phyloP scores from a whole-genome alignment of 305 asterid species.

The Solanum hybrid region DNA sequence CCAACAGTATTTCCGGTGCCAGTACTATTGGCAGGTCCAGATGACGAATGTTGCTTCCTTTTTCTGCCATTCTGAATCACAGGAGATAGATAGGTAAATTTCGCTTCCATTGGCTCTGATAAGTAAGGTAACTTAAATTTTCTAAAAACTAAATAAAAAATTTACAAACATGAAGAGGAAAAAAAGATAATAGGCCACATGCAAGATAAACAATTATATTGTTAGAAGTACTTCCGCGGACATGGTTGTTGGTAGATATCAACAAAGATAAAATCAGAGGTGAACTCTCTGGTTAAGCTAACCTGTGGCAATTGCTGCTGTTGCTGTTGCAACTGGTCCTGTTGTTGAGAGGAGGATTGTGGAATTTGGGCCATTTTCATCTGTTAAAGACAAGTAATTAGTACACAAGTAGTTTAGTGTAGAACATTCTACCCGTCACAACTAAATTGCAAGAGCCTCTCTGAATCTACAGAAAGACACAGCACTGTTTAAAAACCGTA shows the following conservation, averaged over 20 bases:
- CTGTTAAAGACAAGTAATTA: neutral
- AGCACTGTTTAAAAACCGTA: neutral
- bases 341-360: constrained; percentile 13
- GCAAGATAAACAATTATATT: neutral
- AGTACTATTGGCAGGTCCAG: constrained; percentile 96
- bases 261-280: neutral
- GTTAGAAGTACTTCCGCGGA: neutral
- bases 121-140: neutral
- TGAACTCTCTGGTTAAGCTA: neutral
- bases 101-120: neutral
- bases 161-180: neutral
- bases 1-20: constrained; percentile 98
- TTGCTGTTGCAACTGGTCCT: constrained; percentile 11
- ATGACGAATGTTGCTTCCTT: constrained; percentile 85
- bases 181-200: neutral
- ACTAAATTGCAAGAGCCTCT: neutral
- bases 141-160: neutral
- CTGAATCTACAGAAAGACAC: neutral
- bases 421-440: neutral
- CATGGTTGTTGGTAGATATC: neutral
- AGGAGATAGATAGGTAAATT: neutral
- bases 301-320: constrained; percentile 35
- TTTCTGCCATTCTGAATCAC: constrained; percentile 69
- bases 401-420: neutral
- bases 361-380: constrained; percentile 39